A percentile compares a stretch with the other conserved stretches of the same genome.
Conservation (phyloP, 2,329 filamentous ascomycete species). For the Cryphonectria carpinicola region DNA sequence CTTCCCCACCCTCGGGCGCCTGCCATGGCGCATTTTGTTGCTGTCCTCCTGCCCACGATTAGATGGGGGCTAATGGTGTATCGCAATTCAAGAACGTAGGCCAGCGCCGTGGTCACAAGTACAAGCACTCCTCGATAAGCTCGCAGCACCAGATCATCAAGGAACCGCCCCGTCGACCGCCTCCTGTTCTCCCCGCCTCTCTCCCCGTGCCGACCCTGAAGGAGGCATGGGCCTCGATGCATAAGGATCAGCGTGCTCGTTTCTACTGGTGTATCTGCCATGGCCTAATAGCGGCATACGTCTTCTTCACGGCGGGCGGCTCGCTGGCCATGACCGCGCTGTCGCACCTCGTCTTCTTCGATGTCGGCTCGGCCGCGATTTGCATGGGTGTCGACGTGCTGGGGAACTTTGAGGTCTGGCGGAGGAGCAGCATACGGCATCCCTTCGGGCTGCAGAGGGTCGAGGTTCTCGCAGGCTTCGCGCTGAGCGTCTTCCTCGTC, state of each 20-base stretch:
- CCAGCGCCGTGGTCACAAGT: slow-evolving; percentile 91
- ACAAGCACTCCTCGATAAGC: slow-evolving; percentile 95
- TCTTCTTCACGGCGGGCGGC: slow-evolving; percentile 83
- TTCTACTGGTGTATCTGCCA: slow-evolving; percentile 92
- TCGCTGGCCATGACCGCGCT: slow-evolving; percentile 90
- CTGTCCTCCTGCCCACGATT: background rate
- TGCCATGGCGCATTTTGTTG: background rate
- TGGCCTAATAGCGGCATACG: slow-evolving; percentile 78
- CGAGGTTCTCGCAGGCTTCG: slow-evolving; percentile 93
- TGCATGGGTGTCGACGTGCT: slow-evolving; percentile 93
- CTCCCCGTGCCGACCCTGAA: slow-evolving; percentile 87
- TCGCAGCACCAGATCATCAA: slow-evolving; percentile 91
- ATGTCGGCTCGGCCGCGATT: slow-evolving; percentile 87
- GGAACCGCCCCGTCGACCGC: slow-evolving; percentile 83
- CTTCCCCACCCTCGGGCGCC: background rate
- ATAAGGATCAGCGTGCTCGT: slow-evolving; percentile 79
- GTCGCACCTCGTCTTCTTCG: slow-evolving; percentile 92
- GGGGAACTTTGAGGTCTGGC: slow-evolving; percentile 97
- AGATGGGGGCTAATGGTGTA: background rate
- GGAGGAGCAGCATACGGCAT: slow-evolving; percentile 86
- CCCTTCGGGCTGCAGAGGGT: slow-evolving; percentile 91
- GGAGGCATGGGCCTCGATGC: slow-evolving; percentile 91
- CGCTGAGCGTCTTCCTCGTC: slow-evolving; percentile 92
- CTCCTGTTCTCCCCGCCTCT: slow-evolving; percentile 86
- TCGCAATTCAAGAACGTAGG: slow-evolving; percentile 70